Percentiles rank a stretch among this genome's conserved stretches.
These are phyloP conservation scores for Lachnellula cervina DNA, from an alignment of 2,329 filamentous ascomycete genomes.

Conservation along the genomic window DNA sequence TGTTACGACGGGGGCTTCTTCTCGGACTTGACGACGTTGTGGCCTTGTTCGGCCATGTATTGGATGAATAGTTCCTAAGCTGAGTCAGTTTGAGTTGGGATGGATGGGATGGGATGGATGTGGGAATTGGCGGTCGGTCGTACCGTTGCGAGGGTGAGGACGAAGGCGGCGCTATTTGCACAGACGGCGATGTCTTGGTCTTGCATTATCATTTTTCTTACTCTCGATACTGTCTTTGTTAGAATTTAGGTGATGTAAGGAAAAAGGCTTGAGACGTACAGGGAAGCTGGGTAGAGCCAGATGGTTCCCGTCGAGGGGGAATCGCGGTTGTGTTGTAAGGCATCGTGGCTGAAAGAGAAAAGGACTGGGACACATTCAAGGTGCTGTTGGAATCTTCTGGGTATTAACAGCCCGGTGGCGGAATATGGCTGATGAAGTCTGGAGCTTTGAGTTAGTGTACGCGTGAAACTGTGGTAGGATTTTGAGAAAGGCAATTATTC, in stretches of 20 bases:
- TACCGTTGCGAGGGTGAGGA: conserved; percentile 86
- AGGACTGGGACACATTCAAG: neutral
- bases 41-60: conserved; percentile 77
- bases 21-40: conserved; percentile 86
- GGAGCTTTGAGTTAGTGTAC: no score
- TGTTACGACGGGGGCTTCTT: conserved; percentile 83
- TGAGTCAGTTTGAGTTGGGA: conserved; percentile 5
- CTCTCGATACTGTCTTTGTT: conserved; percentile 66
- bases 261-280: conserved; percentile 54
- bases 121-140: conserved; percentile 23
- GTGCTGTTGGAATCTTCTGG: neutral
- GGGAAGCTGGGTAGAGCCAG: conserved; percentile 78
- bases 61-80: conserved; percentile 88
- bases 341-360: conserved; percentile 48
- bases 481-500: no score
- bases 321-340: conserved; percentile 87
- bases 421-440: neutral
- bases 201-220: conserved; percentile 90
- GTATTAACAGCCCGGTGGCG: neutral
- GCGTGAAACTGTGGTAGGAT: no score
- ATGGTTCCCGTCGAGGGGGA: conserved; percentile 73
- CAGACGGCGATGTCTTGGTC: conserved; percentile 83
- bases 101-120: no score
- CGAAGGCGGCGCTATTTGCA: conserved; percentile 90
- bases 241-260: neutral